phyloP scores from a whole-genome alignment of 2,329 filamentous ascomycete species.

The Cladosporium colombiae region DNA sequence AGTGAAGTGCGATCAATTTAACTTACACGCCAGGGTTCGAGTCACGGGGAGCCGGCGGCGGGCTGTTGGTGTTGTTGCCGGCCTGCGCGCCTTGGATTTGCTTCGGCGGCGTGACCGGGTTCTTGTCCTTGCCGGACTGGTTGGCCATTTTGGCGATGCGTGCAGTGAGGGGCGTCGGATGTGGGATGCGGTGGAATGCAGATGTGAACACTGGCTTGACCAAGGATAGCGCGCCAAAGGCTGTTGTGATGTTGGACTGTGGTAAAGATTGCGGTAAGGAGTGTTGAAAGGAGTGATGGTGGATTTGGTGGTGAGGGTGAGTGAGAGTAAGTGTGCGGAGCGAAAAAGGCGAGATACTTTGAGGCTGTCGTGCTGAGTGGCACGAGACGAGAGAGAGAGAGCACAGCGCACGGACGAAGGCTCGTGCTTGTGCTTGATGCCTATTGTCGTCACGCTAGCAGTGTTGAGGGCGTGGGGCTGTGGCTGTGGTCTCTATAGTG shows the following conservation, averaged over 20 bases:
- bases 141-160: not conserved
- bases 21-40: conserved; percentile 2
- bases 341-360: not conserved
- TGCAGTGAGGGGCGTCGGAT: not conserved
- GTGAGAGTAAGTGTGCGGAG: not conserved
- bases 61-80: not conserved
- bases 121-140: not conserved
- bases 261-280: not conserved
- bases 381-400: not conserved
- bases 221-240: not conserved
- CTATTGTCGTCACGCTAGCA: not conserved
- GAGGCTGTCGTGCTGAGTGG: not conserved
- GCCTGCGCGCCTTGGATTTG: not conserved
- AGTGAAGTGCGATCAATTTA: not conserved
- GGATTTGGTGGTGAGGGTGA: not conserved
- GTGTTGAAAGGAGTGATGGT: not conserved
- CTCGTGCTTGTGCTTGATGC: conserved; percentile 1
- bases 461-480: not conserved
- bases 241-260: not conserved
- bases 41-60: not conserved
- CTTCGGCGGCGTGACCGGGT: not conserved
- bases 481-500: not conserved
- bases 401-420: not conserved
- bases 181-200: not conserved
- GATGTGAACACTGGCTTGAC: not conserved